phyloP scores from a whole-genome alignment of 2,329 filamentous ascomycete genomes.

The Colletotrichum sp. region DNA sequence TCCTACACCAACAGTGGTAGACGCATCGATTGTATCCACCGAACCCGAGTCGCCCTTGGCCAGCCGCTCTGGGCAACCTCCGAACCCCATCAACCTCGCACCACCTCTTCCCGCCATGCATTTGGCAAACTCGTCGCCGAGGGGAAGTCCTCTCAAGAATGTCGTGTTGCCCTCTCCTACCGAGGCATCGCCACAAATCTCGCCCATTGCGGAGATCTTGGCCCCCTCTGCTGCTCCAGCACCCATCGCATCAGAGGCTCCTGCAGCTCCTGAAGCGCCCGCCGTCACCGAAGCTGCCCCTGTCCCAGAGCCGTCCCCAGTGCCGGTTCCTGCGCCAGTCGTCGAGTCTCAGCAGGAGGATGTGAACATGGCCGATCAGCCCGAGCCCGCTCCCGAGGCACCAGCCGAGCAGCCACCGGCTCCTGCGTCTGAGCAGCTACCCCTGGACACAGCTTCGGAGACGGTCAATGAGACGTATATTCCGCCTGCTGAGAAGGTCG shows the following conservation, averaged over 20 bases:
- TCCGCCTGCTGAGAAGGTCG: conserved; percentile 15
- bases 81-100: conserved; percentile 35
- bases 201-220: conserved; percentile 11
- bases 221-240: not conserved
- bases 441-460: not conserved
- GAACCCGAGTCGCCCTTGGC: conserved; percentile 16
- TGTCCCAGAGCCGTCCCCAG: not conserved
- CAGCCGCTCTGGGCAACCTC: conserved; percentile 10
- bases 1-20: conserved; percentile 26
- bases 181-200: conserved; percentile 32
- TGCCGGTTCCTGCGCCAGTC: not conserved
- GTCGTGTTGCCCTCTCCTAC: conserved; percentile 53
- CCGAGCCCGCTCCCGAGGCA: not conserved
- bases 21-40: conserved; percentile 24
- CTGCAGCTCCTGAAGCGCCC: not conserved
- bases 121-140: conserved; percentile 31
- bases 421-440: not conserved
- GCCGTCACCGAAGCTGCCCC: not conserved
- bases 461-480: conserved; percentile 3
- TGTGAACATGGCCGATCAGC: not conserved
- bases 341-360: not conserved
- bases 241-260: not conserved
- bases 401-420: not conserved
- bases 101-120: conserved; percentile 32
- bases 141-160: conserved; percentile 59